Conservation (phyloP, 75 land plant genomes). For the Sequoiadendron giganteum region DNA sequence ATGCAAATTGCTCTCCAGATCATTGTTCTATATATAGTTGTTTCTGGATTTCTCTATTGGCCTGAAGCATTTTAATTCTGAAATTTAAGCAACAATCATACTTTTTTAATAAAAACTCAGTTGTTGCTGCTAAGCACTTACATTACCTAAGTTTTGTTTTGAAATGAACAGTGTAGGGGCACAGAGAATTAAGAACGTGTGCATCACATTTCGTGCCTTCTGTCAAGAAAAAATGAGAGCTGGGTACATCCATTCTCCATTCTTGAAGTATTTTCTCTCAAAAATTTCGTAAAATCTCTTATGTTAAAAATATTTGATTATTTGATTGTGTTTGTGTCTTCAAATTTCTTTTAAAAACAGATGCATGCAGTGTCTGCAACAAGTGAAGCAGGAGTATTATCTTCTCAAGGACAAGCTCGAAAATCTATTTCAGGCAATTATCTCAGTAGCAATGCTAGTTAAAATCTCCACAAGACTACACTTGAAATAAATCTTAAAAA, state of each 20-base stretch:
- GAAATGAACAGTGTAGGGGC: constrained; percentile 68
- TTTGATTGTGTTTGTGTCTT: not conserved
- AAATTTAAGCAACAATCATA: not conserved
- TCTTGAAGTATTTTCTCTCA: not conserved
- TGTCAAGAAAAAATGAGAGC: constrained; percentile 56
- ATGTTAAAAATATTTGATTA: not conserved
- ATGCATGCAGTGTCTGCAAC: constrained; percentile 56
- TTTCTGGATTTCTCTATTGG: no score
- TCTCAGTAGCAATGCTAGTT: not conserved
- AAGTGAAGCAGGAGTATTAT: constrained; percentile 66
- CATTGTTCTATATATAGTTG: no score
- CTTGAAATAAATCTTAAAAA: no score
- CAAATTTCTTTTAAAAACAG: constrained; percentile 22
- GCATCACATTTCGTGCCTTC: constrained; percentile 48
- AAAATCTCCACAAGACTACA: not conserved
- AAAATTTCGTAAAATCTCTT: not conserved
- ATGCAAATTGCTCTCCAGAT: not conserved
- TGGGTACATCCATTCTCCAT: constrained; percentile 36
- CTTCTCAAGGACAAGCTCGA: constrained; percentile 72
- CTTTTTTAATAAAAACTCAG: not conserved
- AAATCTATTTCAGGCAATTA: constrained; percentile 51
- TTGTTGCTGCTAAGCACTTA: not conserved
- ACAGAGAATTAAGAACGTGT: constrained; percentile 55
- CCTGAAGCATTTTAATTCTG: not conserved
- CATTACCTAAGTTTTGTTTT: not conserved